Base-by-base conservation (phyloP, 2,329 filamentous ascomycete species). In the Xylaria sp. region DNA sequence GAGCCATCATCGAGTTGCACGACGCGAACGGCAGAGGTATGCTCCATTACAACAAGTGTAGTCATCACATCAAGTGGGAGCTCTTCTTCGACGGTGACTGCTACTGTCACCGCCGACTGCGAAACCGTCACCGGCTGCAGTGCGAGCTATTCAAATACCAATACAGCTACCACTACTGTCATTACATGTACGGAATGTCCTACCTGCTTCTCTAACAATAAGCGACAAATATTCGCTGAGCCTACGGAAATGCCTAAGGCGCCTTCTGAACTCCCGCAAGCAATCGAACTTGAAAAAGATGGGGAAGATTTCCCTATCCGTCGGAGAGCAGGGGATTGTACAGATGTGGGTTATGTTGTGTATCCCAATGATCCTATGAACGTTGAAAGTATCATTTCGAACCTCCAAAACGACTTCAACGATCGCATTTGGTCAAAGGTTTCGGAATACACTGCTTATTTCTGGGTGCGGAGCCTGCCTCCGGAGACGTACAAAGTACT, bases 401-500 rank as follows among this genome's bases (percentile, higher is more conserved):
- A 45, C 9, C 42, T 45, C 42, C 17, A 20, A 5, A 17, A 45
- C 15, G 17, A 45, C 20, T 20, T 20, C 20, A n/a, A 57, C 39
- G n/a, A 20, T 39, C 25, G 25, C 17, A 31, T 57, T 11, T 20
- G 11, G 38, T 57, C 54, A 15, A 31, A 6, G 7, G 20, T 20
- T 2, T 33, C 45, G 25, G 39, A 27, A 42, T 57, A 57, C 54
- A 57, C 54, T 15, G 54, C 54, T 7, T 57, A 17, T 20, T 44
- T 57, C 10, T 57, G 54, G 54, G 54, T 57, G 39, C 54, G 33
- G 5, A 57, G 54, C 22, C 54, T 57, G 25, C 54, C 54, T 5
- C 42, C 15, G 9, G 54, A 57, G 5, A 15, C 17, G 15, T n/a
- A 33, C 27, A 22, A 31, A 13, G 9, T 15, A 39, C 54, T 57